Conservation (phyloP, 176 grass and related monocot genomes). For the Luzula sylvatica region DNA sequence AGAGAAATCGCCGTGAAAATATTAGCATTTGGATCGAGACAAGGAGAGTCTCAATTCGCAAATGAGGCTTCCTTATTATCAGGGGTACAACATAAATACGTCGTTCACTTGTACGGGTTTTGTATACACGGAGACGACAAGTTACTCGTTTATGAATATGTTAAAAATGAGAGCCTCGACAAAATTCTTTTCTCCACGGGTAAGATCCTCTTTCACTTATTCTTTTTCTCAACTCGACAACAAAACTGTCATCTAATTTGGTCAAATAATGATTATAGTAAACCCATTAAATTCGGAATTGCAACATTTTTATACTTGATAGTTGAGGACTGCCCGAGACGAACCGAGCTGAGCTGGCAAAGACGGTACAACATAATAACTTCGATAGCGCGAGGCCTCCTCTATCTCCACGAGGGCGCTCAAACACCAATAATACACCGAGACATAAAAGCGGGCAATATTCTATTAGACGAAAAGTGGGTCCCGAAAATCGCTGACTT, state of each 20-base stretch:
- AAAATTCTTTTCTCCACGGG: slow-evolving; percentile 28
- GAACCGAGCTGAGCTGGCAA: slow-evolving; percentile 24
- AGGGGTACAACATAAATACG: slow-evolving; percentile 40
- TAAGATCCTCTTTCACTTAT: not conserved
- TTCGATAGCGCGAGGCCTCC: slow-evolving; percentile 33
- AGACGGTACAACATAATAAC: slow-evolving; percentile 22
- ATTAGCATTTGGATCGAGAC: slow-evolving; percentile 21
- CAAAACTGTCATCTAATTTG: not conserved
- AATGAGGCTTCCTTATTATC: slow-evolving; percentile 35
- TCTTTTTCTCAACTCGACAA: not conserved
- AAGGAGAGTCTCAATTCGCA: slow-evolving; percentile 33
- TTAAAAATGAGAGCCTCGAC: slow-evolving; percentile 36
- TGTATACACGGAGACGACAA: slow-evolving; percentile 24
- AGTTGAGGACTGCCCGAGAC: slow-evolving; percentile 1
- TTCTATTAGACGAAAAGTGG: slow-evolving; percentile 27
- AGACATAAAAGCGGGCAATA: slow-evolving; percentile 36
- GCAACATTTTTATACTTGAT: too few species aligned
- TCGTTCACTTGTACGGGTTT: slow-evolving; percentile 36
- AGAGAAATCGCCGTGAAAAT: slow-evolving; percentile 37
- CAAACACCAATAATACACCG: slow-evolving; percentile 35
- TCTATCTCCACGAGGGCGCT: slow-evolving; percentile 39
- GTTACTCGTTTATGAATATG: slow-evolving; percentile 44
- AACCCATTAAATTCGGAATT: not conserved
- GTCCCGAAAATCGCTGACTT: slow-evolving; percentile 40
- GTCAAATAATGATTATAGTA: not conserved